A percentile compares a stretch with the other conserved stretches of the same genome.
Conservation (phyloP, 257 asterid species). For the Solanum pinnatisectum region DNA sequence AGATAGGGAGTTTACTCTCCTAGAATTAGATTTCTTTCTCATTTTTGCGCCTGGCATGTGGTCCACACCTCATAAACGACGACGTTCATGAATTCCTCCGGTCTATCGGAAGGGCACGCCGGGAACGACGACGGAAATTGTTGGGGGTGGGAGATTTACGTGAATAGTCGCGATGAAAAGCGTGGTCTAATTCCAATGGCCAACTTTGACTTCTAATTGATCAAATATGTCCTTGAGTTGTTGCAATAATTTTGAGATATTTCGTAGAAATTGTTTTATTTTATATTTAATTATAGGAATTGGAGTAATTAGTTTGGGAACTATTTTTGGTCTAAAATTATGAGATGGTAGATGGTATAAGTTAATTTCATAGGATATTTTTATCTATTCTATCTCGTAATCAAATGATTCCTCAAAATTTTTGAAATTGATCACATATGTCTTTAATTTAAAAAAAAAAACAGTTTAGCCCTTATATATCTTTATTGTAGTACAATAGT, state of each 20-base stretch:
- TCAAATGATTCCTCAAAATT: too few relatives aligned
- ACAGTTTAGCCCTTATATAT: too few relatives aligned
- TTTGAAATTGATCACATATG: too few relatives aligned
- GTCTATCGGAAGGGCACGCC: not conserved
- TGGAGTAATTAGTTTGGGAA: too few relatives aligned
- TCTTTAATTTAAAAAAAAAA: too few relatives aligned
- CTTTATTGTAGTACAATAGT: too few relatives aligned
- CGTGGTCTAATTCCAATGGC: not conserved
- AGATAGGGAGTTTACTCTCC: constrained; percentile 18
- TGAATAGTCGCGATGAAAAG: not conserved
- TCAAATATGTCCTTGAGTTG: not conserved
- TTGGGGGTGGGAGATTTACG: not conserved
- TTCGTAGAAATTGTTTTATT: not conserved
- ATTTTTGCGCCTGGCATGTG: constrained; percentile 29
- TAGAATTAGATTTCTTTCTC: constrained; percentile 26
- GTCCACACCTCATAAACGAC: not conserved
- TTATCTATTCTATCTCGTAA: too few relatives aligned
- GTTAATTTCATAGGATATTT: too few relatives aligned
- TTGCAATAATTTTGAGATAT: not conserved
- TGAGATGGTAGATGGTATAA: not conserved
- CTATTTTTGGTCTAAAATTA: not conserved
- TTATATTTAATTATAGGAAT: too few relatives aligned
- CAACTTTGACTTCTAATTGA: not conserved
- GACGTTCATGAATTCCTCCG: not conserved
- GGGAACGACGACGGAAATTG: not conserved